These are phyloP conservation scores for Gnomoniopsis smithogilvyi DNA, from an alignment of 2,329 filamentous ascomycete species.

Conservation along the genomic window DNA sequence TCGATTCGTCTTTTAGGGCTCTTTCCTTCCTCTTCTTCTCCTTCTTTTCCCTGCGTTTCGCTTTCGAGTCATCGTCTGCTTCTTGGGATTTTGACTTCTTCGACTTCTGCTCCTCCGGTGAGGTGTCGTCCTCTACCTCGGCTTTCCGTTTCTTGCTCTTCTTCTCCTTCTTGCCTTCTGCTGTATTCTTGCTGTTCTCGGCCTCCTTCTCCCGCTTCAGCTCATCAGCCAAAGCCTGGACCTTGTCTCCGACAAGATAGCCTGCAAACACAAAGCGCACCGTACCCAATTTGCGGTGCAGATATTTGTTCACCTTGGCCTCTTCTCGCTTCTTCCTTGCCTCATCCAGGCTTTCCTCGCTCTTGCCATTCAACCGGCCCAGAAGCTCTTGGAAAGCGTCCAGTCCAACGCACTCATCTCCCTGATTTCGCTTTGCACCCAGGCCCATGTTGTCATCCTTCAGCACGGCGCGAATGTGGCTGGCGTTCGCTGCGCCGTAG, in stretches of 20 bases:
- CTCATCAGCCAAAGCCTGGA: constrained; percentile 40
- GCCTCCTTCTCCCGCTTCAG: constrained; percentile 25
- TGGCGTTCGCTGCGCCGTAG: constrained; percentile 76
- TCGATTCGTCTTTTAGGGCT: constrained; percentile 32
- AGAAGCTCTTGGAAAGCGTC: constrained; percentile 84
- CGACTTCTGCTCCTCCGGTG: constrained; percentile 39
- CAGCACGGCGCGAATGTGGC: constrained; percentile 78
- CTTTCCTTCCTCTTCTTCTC: constrained; percentile 39
- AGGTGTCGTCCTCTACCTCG: constrained; percentile 22
- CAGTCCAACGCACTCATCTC: constrained; percentile 78
- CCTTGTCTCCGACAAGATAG: constrained; percentile 57
- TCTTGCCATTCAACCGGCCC: constrained; percentile 85
- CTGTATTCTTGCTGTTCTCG: constrained; percentile 18
- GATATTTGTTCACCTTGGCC: constrained; percentile 69
- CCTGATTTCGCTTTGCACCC: constrained; percentile 73
- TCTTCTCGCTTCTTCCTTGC: constrained; percentile 68
- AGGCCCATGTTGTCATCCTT: constrained; percentile 92
- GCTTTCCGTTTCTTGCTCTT: constrained; percentile 27
- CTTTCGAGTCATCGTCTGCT: constrained; percentile 33
- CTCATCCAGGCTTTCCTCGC: constrained; percentile 66
- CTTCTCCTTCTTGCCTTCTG: constrained; percentile 15
- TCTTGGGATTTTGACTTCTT: constrained; percentile 49
- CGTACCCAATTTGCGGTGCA: constrained; percentile 71
- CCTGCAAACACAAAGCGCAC: constrained; percentile 90
- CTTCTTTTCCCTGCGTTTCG: constrained; percentile 47